phyloP scores from a whole-genome alignment of 768 basidiomycete genomes.

The Boletus tylopilopsis region DNA sequence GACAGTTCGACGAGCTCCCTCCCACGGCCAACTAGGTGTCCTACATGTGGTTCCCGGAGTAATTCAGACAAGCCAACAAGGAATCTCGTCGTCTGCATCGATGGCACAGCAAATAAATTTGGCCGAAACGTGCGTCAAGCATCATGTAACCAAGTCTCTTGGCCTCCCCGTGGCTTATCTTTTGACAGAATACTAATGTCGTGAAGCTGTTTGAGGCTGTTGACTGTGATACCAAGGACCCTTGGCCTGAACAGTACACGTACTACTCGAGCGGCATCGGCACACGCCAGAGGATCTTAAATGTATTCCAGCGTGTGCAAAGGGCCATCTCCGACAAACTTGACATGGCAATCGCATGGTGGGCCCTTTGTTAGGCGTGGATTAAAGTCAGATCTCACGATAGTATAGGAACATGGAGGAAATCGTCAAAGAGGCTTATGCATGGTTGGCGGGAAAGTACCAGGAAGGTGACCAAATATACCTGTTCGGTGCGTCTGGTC shows the following conservation, averaged over 20 bases:
- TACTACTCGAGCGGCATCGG: constrained; percentile 8
- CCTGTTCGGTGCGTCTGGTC: constrained; percentile 1
- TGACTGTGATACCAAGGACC: constrained; percentile 2
- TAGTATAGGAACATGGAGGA: constrained; percentile 3
- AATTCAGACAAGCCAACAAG: not conserved
- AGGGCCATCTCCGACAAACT: constrained; percentile 5
- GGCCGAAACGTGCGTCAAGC: constrained; percentile 5
- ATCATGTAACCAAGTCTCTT: too few relatives aligned
- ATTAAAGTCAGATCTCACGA: not conserved
- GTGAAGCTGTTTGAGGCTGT: constrained; percentile 8
- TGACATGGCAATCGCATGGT: constrained; percentile 9
- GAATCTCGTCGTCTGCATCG: constrained; percentile 7
- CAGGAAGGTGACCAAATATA: constrained; percentile 9
- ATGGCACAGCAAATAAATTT: constrained; percentile 8
- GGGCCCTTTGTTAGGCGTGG: not conserved
- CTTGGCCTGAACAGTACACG: constrained; percentile 3
- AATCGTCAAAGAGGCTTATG: constrained; percentile 5
- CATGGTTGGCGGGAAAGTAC: constrained; percentile 5
- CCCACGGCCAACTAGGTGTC: not conserved
- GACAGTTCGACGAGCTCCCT: not conserved
- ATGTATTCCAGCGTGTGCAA: constrained; percentile 1
- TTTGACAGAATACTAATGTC: constrained; percentile 5
- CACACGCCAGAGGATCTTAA: constrained; percentile 1
- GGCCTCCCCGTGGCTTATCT: not conserved
- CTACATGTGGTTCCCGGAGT: not conserved